Evolutionary conservation across 164 flowering plant species (phyloP).

Genomic region (Vitis vinifera): DNA sequence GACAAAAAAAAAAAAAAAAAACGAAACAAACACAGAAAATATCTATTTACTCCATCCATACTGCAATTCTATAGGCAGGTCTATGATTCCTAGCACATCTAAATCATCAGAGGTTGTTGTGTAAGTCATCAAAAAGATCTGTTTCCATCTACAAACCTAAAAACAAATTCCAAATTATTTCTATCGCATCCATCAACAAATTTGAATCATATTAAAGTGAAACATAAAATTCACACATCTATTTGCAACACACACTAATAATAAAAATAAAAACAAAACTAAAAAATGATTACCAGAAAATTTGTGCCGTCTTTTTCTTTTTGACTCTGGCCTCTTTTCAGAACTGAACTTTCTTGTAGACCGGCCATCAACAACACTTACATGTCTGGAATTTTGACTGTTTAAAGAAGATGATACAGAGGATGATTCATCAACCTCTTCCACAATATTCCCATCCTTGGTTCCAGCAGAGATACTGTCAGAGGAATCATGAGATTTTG

Average conservation of each 20-base stretch:
- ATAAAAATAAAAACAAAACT: neutral
- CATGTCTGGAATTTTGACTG: constrained; percentile 29
- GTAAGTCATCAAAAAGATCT: too few species aligned
- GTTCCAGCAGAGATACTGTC: constrained; percentile 17
- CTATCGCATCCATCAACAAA: neutral
- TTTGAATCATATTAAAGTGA: neutral
- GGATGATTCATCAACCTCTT: constrained; percentile 26
- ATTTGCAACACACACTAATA: neutral
- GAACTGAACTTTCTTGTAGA: constrained; percentile 32
- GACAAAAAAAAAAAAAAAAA: too few species aligned
- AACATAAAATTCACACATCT: neutral
- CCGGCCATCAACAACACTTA: constrained; percentile 19
- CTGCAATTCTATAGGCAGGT: too few species aligned
- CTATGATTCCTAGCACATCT: too few species aligned
- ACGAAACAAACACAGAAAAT: too few species aligned
- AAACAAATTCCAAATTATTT: too few species aligned
- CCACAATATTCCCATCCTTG: constrained; percentile 14
- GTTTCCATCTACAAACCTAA: neutral
- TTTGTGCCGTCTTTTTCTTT: constrained; percentile 57
- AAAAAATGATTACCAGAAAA: constrained; percentile 38
- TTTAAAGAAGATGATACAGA: constrained; percentile 16
- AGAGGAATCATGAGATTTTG: constrained; percentile 24
- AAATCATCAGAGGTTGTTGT: too few species aligned
- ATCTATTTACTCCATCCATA: too few species aligned
- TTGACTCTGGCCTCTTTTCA: constrained; percentile 37